Conservation (phyloP, 2,329 filamentous ascomycete species). For the Rugonectria rugulosa region DNA sequence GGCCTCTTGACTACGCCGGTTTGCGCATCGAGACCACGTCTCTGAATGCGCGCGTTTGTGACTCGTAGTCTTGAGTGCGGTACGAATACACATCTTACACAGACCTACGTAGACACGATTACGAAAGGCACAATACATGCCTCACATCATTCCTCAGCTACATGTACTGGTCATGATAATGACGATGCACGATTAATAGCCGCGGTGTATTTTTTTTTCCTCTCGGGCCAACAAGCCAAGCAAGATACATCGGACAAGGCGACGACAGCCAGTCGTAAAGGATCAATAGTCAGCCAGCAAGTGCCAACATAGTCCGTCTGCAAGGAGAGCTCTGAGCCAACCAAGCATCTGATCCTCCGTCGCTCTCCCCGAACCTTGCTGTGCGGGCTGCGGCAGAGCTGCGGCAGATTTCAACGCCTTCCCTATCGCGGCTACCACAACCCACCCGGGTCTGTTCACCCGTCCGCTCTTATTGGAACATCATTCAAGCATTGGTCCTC, state of each 20-base stretch:
- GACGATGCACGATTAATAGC: not conserved
- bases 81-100: too few relatives aligned
- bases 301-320: too few relatives aligned
- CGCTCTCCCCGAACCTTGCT: not conserved
- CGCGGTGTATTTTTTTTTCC: not conserved
- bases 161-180: too few relatives aligned
- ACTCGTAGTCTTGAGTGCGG: too few relatives aligned
- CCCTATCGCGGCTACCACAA: constrained; percentile 8
- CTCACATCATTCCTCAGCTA: too few relatives aligned
- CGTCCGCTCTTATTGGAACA: constrained; percentile 7
- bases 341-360: too few relatives aligned
- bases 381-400: not conserved
- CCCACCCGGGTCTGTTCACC: not conserved
- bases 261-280: too few relatives aligned
- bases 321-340: not conserved
- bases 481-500: not conserved
- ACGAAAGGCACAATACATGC: too few relatives aligned
- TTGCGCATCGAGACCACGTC: not conserved
- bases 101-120: too few relatives aligned
- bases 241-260: constrained; percentile 4
- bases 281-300: too few relatives aligned
- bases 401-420: not conserved
- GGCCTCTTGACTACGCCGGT: not conserved
- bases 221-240: not conserved
- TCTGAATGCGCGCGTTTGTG: not conserved